Evolutionary conservation across 2,329 filamentous ascomycete genomes (phyloP).

Genomic region (Calonectria henricotiae): DNA sequence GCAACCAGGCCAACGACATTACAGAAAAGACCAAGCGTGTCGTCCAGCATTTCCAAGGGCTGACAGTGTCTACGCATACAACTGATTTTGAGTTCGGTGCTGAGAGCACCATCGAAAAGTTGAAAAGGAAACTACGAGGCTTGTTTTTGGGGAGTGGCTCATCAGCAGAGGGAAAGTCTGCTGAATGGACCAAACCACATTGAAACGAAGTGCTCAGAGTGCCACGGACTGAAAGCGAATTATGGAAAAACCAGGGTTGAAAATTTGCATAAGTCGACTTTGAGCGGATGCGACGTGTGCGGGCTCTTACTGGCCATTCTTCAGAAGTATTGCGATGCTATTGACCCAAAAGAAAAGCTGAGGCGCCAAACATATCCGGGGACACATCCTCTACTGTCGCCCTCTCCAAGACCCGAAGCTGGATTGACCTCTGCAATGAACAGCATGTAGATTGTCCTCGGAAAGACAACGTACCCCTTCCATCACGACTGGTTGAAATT

Average conservation of each 20-base stretch:
- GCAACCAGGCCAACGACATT: neutral
- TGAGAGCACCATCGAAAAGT: neutral
- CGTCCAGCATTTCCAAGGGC: neutral
- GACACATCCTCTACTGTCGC: slow-evolving; percentile 3
- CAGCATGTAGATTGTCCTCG: neutral
- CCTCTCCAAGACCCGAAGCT: neutral
- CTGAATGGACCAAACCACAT: neutral
- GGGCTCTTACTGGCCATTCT: neutral
- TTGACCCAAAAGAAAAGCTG: neutral
- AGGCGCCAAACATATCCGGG: neutral
- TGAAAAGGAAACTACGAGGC: neutral
- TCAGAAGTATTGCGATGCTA: neutral
- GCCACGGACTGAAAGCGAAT: neutral
- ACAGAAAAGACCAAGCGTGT: neutral
- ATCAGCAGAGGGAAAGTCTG: neutral
- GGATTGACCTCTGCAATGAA: neutral
- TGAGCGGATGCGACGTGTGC: neutral
- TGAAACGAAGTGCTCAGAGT: neutral
- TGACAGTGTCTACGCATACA: neutral
- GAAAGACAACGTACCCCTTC: neutral
- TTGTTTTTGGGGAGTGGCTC: neutral
- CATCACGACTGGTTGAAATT: neutral
- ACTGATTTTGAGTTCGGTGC: slow-evolving; percentile 3
- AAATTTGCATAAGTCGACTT: neutral
- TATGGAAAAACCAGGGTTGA: neutral